A percentile compares a stretch with the other conserved stretches of the same genome.
Conservation (phyloP, 768 basidiomycete genomes). For the Termitomyces sp. region DNA sequence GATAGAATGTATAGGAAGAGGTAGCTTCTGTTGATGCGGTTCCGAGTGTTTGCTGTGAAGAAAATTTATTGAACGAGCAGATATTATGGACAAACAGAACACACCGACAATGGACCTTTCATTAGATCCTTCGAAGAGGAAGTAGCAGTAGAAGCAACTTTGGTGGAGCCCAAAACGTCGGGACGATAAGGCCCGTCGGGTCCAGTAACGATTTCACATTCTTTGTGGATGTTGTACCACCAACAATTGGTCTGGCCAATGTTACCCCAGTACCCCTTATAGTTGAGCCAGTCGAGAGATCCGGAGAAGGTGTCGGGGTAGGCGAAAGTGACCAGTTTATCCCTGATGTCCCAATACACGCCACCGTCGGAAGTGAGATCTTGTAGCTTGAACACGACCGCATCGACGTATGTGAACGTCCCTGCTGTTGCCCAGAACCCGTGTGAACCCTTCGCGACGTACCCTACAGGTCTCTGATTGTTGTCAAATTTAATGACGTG, state of each 20-base stretch:
- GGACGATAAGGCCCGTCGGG: constrained; percentile 13
- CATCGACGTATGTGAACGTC: constrained; percentile 15
- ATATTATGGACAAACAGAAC: neutral
- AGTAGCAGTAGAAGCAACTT: neutral
- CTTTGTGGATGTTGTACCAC: constrained; percentile 13
- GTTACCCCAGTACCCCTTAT: constrained; percentile 16
- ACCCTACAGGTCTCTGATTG: constrained; percentile 15
- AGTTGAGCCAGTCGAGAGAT: constrained; percentile 15
- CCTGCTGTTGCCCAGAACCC: constrained; percentile 16
- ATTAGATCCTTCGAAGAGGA: neutral
- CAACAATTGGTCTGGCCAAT: constrained; percentile 13
- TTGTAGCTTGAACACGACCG: constrained; percentile 13
- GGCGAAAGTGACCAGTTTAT: constrained; percentile 8
- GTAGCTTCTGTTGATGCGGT: constrained; percentile 3
- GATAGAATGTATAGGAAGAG: constrained; percentile 13
- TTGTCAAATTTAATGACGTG: constrained; percentile 16
- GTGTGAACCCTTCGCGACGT: constrained; percentile 15
- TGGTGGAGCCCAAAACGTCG: constrained; percentile 12
- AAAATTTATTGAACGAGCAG: neutral
- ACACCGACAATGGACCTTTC: constrained; percentile 12
- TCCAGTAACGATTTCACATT: constrained; percentile 14
- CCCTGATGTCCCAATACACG: constrained; percentile 13
- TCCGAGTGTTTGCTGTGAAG: constrained; percentile 13
- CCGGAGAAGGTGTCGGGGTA: constrained; percentile 14
- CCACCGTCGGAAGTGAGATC: constrained; percentile 13